Evolutionary conservation across 257 asterid species (phyloP).

Genomic region (Solanum neorickii): DNA sequence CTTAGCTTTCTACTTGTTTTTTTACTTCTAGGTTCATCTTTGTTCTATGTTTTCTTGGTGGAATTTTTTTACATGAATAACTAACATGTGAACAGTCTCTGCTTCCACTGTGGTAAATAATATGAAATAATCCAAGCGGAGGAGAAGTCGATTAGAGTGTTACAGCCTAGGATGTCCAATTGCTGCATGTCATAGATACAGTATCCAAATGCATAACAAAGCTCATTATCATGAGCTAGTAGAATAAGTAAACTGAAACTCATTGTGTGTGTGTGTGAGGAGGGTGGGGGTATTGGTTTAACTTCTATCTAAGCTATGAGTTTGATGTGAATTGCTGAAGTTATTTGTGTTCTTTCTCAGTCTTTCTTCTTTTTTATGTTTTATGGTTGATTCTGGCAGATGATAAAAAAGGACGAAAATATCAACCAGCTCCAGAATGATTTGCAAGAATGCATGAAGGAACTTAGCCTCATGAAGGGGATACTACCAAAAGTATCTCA

Average conservation of each 20-base stretch:
- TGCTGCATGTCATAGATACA: background rate
- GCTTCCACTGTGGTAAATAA: background rate
- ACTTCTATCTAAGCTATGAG: background rate
- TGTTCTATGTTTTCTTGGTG: background rate
- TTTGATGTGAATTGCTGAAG: background rate
- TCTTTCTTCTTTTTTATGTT: background rate
- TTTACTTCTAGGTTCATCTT: background rate
- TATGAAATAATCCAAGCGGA: background rate
- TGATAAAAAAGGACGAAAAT: constrained; percentile 73
- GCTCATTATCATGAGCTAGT: background rate
- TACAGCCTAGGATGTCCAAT: background rate
- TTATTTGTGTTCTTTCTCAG: background rate
- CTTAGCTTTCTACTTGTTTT: background rate
- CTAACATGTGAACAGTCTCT: background rate
- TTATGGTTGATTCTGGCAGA: constrained; percentile 22
- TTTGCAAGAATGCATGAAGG: constrained; percentile 73
- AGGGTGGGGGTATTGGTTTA: background rate
- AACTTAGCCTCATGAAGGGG: constrained; percentile 53
- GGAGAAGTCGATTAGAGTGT: background rate
- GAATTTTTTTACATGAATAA: background rate
- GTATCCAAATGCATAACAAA: background rate
- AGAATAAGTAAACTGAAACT: background rate
- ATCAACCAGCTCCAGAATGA: constrained; percentile 56
- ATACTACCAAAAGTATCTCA: constrained; percentile 71
- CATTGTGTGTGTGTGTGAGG: background rate